Conservation (phyloP, 2,329 filamentous ascomycete genomes). For the Monilinia aucupariae region DNA sequence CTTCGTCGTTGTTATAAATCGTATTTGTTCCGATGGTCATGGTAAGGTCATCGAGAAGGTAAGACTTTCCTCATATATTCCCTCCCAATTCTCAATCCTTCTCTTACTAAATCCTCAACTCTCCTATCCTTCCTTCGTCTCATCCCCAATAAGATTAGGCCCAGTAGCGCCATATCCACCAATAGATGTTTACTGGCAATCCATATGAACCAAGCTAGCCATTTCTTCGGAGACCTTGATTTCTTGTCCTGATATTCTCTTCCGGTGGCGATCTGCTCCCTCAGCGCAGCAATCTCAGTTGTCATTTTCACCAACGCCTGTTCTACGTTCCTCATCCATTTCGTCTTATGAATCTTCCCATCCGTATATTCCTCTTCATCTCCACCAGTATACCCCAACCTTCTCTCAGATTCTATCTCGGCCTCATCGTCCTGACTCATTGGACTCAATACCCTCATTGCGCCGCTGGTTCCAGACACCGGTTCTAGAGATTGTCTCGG, state of each 20-base stretch:
- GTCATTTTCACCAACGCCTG: constrained; percentile 82
- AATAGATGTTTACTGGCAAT: constrained; percentile 65
- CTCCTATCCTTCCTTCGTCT: constrained; percentile 63
- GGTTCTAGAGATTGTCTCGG: constrained; percentile 43
- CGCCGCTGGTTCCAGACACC: constrained; percentile 46
- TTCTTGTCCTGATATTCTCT: constrained; percentile 64
- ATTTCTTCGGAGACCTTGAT: constrained; percentile 59
- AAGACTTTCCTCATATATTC: constrained; percentile 56
- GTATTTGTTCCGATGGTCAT: neutral
- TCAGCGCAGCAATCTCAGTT: constrained; percentile 82
- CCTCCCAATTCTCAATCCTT: constrained; percentile 50
- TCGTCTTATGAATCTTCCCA: constrained; percentile 42
- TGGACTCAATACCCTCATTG: constrained; percentile 70
- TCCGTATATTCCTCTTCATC: constrained; percentile 42
- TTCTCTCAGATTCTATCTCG: constrained; percentile 47
- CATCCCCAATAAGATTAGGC: constrained; percentile 65
- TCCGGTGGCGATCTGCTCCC: constrained; percentile 81
- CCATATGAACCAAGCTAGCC: constrained; percentile 68
- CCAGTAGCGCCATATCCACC: constrained; percentile 62
- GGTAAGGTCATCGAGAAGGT: constrained; percentile 40
- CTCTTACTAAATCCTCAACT: constrained; percentile 67
- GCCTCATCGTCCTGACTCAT: constrained; percentile 79
- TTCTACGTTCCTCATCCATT: constrained; percentile 80
- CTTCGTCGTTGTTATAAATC: neutral
- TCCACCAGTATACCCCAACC: constrained; percentile 40